phyloP scores from a whole-genome alignment of 23 red algal genomes.

The Gracilaria gracilis region DNA sequence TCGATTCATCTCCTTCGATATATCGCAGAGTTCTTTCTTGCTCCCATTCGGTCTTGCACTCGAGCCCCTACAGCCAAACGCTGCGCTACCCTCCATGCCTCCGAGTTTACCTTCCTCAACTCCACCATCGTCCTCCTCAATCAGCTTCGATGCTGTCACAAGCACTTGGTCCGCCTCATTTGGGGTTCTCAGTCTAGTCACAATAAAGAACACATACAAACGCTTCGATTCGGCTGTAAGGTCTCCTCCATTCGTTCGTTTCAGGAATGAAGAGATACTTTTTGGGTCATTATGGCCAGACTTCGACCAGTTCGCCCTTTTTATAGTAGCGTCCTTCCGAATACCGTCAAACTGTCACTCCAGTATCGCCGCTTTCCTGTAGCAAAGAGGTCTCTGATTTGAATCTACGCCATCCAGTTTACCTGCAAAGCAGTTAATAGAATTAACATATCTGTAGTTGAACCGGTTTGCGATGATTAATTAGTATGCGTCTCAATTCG shows the following conservation, averaged over 20 bases:
- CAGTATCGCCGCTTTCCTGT: neutral
- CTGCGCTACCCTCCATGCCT: neutral
- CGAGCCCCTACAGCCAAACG: neutral
- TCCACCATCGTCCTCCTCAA: conserved; percentile 1
- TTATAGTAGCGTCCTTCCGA: neutral
- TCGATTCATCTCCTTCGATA: neutral
- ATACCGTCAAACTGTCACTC: neutral
- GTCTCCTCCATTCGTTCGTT: neutral
- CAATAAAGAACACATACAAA: neutral
- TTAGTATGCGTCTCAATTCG: neutral
- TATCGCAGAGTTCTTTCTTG: neutral
- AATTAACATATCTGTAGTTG: neutral
- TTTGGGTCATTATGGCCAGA: conserved; percentile 28
- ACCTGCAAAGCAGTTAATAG: neutral
- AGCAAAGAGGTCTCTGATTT: neutral
- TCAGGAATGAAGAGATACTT: neutral
- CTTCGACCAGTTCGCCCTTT: neutral
- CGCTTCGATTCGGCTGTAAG: conserved; percentile 1
- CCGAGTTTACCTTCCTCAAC: neutral
- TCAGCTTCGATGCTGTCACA: neutral
- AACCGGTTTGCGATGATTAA: neutral
- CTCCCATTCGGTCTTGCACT: neutral
- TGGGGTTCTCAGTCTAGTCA: neutral
- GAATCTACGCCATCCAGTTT: neutral
- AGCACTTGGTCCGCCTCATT: neutral